Evolutionary conservation across 2,329 filamentous ascomycete species (phyloP), one percentile per base, ranked within the genome.

Genomic region (Diaporthe caulivora): DNA sequence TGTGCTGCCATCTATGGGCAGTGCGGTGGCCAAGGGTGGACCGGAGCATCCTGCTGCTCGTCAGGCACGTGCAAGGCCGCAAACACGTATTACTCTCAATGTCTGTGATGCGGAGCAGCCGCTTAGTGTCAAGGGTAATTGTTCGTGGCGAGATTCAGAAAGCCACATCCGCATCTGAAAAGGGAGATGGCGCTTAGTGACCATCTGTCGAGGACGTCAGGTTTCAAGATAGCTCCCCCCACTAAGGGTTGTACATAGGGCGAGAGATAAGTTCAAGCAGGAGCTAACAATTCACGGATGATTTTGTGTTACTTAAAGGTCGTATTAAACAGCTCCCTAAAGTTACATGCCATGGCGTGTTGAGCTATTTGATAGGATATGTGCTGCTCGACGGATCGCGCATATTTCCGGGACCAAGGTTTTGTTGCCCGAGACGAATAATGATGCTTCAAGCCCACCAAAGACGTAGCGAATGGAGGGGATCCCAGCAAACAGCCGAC

Each of bases 1-100:
- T 83, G 81, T 74, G 73, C 80, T 31, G 73, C 79, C 5, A 76
- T 77, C 29, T 83, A 77, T 69, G 82, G 77, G 10, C 81, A 82
- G 74, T 83, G 81, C 71, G 82, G 81, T 67, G 81, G 82, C 10
- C 72, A 76, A 44, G 80, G 80, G 37, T 83, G 78, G 78, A 78
- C 60, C 11, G 81, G 82, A 37, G 42, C 81, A 17, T 80, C 75
- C 3, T 82, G 81, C 79, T 82, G 81, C 76, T 71, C 77, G 44
- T 79, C 79, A 31, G 80, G 81, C 10, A 80, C 79, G 21, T 83
- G 81, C 78, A 75, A 78, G 70, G 72, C 70, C 42, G 58, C 73
- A 7, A 83, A 82, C 76, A 58, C 72, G 13, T 65, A 65, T 15
- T 65, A 65, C 21, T 65, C 60, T 10, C 60, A 65, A 42, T 64